These are phyloP conservation scores for Wickerhamiella bombiphila DNA, from an alignment of 805 yeast genomes.

Conservation along the genomic window DNA sequence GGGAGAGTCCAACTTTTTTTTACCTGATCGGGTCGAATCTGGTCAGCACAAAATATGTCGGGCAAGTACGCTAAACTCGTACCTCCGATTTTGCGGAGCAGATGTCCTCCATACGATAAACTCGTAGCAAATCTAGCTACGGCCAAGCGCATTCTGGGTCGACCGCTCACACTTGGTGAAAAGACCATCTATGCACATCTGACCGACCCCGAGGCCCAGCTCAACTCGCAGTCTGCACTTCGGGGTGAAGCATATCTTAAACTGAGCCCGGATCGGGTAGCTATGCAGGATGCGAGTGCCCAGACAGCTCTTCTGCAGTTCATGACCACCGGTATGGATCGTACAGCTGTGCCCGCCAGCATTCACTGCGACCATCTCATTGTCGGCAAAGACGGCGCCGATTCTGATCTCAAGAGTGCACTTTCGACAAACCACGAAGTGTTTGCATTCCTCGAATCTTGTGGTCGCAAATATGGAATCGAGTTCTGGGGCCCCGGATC, in stretches of 20 bases:
- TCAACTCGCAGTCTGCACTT: slow-evolving; percentile 33
- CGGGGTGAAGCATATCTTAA: slow-evolving; percentile 87
- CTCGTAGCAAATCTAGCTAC: slow-evolving; percentile 45
- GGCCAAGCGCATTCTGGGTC: slow-evolving; percentile 52
- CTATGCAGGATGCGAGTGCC: slow-evolving; percentile 99
- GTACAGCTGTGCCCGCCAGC: slow-evolving; percentile 84
- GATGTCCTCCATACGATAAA: slow-evolving; percentile 82
- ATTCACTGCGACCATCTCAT: slow-evolving; percentile 97
- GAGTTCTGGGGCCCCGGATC: slow-evolving; percentile 99
- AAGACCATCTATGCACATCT: slow-evolving; percentile 88
- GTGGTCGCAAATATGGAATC: slow-evolving; percentile 89
- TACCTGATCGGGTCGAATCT: too few relatives aligned
- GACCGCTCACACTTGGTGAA: slow-evolving; percentile 86
- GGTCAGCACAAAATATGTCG: background rate
- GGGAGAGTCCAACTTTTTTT: too few relatives aligned
- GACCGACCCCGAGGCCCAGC: slow-evolving; percentile 73
- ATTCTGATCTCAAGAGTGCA: slow-evolving; percentile 64
- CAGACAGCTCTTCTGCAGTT: slow-evolving; percentile 98
- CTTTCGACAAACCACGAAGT: slow-evolving; percentile 84
- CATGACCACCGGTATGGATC: slow-evolving; percentile 87
- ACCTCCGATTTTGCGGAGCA: slow-evolving; percentile 47
- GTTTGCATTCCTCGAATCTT: slow-evolving; percentile 81
- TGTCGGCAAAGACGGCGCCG: slow-evolving; percentile 91
- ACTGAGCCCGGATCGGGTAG: slow-evolving; percentile 92
- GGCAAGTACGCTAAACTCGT: slow-evolving; percentile 14